Base-by-base conservation (phyloP, 2,329 filamentous ascomycete species). In the Trichoderma atrobrunneum region DNA sequence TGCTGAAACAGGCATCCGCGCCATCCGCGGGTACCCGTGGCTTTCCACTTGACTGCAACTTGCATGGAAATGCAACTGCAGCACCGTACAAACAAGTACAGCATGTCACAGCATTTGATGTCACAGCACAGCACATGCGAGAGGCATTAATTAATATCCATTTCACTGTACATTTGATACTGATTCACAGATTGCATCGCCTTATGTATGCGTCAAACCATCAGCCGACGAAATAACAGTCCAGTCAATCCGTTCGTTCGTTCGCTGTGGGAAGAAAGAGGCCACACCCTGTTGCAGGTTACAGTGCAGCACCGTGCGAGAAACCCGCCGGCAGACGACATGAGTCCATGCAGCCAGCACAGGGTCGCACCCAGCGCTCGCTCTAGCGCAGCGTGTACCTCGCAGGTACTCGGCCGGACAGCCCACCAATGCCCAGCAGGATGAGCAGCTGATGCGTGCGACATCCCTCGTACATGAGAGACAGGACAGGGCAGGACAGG, bases 201-300 rank as follows among this genome's bases (percentile, higher is more conserved):
- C 34, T 34, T 59, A 24, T 43, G 43, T 30, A n/a, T 21, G 34
- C 34, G 34, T 10, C 21, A 16, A 28, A 24, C 51, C 12, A 69
- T 60, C 66, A 69, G 56, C 54, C 66, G 30, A 60, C 66, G 54
- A 28, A 36, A 69, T 5, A 21, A 54, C n/a, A 54, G 48, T 32
- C 57, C 30, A 32, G 28, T 32, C 56, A 28, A 28, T 26, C 30
- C 60, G 68, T 30, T 57, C 57, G 59, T 48, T 48, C 43, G 36
- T 7, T 43, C 14, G 43, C 43, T 48, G 43, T 10, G 18, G 21
- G 48, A 21, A 28, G 11, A 69, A 43, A 62, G n/a, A 43, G 34
- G 39, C 62, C 51, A 62, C 62, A 62, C 67, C 72, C 62, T 43
- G 72, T 21, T 26, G 72, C 60, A 28, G 66, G 71, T 72, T 72